Base-by-base conservation (phyloP, 352 stramenopile species). In the Phytophthora cajani region DNA sequence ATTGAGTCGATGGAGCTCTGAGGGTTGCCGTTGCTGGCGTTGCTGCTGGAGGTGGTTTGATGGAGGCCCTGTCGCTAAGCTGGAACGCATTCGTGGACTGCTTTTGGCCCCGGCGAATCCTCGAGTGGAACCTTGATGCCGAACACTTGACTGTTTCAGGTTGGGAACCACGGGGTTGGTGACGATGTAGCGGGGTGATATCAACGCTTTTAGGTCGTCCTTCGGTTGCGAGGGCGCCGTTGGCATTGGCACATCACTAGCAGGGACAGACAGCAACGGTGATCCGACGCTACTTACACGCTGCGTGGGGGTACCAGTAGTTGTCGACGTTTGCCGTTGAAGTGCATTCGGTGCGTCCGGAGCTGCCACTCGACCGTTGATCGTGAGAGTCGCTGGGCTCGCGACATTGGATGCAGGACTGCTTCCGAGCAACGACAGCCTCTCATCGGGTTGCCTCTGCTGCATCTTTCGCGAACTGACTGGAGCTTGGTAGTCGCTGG, bases 111-210 rank as follows among this genome's bases (percentile, higher is more conserved):
- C 25, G 25, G 14, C 52, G 5, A 68, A 72, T 1, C 60, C 66
- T 55, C 65, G 65, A 62, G n/a, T 11, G 7, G 70, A 77, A 38
- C 42, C 60, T 60, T 67, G 71, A 2, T 60, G 46, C 51, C 52
- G 52, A 64, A 65, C 19, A 38, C 55, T 68, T 6, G 59, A 64
- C 30, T 77, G 65, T 54, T 73, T 73, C 47, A 65, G 49, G 14
- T 64, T 58, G 7, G 55, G 51, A 21, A 32, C 55, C 5, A 67
- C 63, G 1, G 59, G 65, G 42, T 71, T 59, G 9, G 60, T 19
- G 27, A 77, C 42, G 27, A 74, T 58, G 14, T 77, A 77, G 1
- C 66, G 60, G 30, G 71, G 66, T 46, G 71, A 74, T 9, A 71
- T 51, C 40, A 74, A 32, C 17, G 64, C 55, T 67, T 73, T 73